Percentiles rank a stretch among this genome's conserved stretches.
phyloP scores from a whole-genome alignment of 2,329 filamentous ascomycete genomes.

The Penicillium sp. region DNA sequence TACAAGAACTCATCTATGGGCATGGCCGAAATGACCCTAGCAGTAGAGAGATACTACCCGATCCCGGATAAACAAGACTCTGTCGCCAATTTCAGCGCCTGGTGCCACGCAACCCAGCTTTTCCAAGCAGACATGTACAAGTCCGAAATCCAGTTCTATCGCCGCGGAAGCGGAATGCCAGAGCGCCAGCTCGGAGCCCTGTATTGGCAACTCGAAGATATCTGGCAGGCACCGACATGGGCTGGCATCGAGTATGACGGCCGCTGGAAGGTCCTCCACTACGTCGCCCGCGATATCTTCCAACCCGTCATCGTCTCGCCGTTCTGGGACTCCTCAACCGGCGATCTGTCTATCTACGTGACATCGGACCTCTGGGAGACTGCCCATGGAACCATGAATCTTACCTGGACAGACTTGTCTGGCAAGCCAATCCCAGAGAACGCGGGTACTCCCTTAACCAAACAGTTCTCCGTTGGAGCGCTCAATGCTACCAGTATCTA shows the following conservation, averaged over 20 bases:
- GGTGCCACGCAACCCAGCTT: constrained; percentile 61
- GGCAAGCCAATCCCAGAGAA: constrained; percentile 44
- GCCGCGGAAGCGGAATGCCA: constrained; percentile 55
- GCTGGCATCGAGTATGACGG: constrained; percentile 62
- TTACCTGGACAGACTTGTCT: constrained; percentile 53
- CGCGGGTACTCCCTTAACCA: constrained; percentile 32
- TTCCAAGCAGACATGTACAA: constrained; percentile 65
- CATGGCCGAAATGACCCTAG: constrained; percentile 58
- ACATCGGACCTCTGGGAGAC: constrained; percentile 58
- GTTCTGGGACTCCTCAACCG: constrained; percentile 52
- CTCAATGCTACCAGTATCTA: constrained; percentile 54
- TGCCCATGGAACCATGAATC: constrained; percentile 45
- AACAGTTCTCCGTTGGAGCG: constrained; percentile 47
- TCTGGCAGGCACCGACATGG: constrained; percentile 64
- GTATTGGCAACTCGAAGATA: constrained; percentile 66
- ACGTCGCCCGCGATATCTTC: constrained; percentile 58
- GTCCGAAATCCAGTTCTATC: constrained; percentile 60
- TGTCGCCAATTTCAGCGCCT: constrained; percentile 58
- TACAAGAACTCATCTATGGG: constrained; percentile 34
- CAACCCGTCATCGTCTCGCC: constrained; percentile 58
- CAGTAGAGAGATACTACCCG: constrained; percentile 57
- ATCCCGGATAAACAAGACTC: constrained; percentile 52
- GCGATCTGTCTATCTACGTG: constrained; percentile 53
- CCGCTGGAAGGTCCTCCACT: constrained; percentile 62
- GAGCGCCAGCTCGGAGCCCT: constrained; percentile 59